Base-by-base conservation (phyloP, 768 basidiomycete species). In the Suillus subluteus region DNA sequence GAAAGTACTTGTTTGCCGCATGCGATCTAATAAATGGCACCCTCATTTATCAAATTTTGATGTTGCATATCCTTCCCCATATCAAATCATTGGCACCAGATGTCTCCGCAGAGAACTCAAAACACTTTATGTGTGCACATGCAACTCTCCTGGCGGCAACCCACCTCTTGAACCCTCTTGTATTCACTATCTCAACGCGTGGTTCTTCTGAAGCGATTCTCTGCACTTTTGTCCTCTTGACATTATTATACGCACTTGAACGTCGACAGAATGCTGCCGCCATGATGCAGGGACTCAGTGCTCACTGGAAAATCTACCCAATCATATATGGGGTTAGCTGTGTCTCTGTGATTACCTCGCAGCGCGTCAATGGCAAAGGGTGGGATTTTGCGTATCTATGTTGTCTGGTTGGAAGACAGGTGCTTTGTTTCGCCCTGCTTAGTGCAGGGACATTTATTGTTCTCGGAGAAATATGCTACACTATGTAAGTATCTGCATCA, bases 251-350 rank as follows among this genome's bases (percentile, higher is more conserved):
- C 38, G 87, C 88, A 2, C 77, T 91, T 66, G 83, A 83, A 50
- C 81, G 79, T 4, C 81, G 81, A 55, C 91, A 92, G 88, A 82
- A 85, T 58, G 68, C 77, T 4, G 87, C 94, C 0, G 96, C 94
- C 0, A 70, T 93, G 6, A 73, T 90, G 64, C 82, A 96, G 26
- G 98, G 95, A 1, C 71, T 95, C 48, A 90, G 92, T 68, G 89
- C 95, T 0, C 96, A 98, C 72, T 97, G 95, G 94, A 99, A 99
- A 79, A 94, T 99, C 65, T 99, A 98, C 73, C 98, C 98, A 0
- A 82, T 96, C 69, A 87, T 99, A 65, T 98, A 98, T 75, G 93
- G 91, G 0, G 84, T 91, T n/a, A 86, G 88, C 44, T 89, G 94
- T 67, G 78, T 95, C 64, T 54, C 71, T 12, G 71, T 67, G 23